Conservation (phyloP, 202 grass and related monocot genomes). For the Zoysia matrella region DNA sequence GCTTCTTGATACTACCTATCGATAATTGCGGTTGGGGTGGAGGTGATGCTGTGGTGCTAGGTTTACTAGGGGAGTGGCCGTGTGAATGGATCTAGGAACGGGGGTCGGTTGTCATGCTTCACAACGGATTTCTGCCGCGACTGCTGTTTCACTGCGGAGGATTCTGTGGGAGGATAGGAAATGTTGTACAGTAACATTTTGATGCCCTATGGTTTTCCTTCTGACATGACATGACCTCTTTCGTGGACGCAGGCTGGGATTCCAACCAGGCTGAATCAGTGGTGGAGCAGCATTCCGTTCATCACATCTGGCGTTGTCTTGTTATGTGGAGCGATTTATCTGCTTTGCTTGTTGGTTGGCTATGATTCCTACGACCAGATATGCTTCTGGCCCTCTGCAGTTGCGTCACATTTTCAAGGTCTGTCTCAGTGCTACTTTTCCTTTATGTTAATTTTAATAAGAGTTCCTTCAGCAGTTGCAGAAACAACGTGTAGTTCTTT, state of each 20-base stretch:
- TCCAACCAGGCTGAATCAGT: conserved; percentile 83
- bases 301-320: conserved; percentile 81
- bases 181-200: background rate
- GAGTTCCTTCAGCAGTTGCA: background rate
- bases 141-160: background rate
- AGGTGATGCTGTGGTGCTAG: background rate
- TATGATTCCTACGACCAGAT: conserved; percentile 87
- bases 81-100: conserved; percentile 13
- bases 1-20: no score
- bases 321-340: conserved; percentile 72
- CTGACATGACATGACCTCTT: background rate
- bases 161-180: background rate
- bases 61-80: background rate
- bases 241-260: conserved; percentile 69
- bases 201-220: background rate
- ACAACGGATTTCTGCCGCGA: background rate
- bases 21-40: background rate
- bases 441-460: conserved; percentile 5
- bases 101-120: background rate
- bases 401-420: conserved; percentile 91
- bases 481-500: conserved; percentile 6
- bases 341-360: conserved; percentile 83
- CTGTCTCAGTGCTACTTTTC: conserved; percentile 3
- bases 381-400: conserved; percentile 88
- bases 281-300: conserved; percentile 89